Evolutionary conservation across 2,329 filamentous ascomycete genomes (phyloP).

Genomic region (Aspergillus japonicus): DNA sequence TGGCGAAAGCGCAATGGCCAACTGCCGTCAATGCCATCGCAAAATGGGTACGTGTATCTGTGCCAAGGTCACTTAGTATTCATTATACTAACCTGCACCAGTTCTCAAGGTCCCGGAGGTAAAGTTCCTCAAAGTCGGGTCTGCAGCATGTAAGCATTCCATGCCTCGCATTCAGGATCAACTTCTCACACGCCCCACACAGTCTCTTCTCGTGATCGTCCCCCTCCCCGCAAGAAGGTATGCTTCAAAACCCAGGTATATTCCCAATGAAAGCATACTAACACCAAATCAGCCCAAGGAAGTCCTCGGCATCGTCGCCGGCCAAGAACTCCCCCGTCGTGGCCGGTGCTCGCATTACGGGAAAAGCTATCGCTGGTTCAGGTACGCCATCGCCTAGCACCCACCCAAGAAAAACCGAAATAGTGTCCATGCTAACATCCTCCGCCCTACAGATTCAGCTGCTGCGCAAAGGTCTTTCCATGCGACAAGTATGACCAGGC

Average conservation of each 20-base stretch:
- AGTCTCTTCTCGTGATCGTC: conserved; percentile 32
- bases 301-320: conserved; percentile 54
- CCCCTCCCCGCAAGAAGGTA: conserved; percentile 41
- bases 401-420: background rate
- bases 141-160: conserved; percentile 46
- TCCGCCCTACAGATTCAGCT: conserved; percentile 49
- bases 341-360: conserved; percentile 56
- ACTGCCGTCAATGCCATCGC: conserved; percentile 75
- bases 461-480: conserved; percentile 57
- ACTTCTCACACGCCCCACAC: background rate
- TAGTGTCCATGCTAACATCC: background rate
- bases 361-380: conserved; percentile 58
- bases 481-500: conserved; percentile 51
- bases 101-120: conserved; percentile 74
- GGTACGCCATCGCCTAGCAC: conserved; percentile 32
- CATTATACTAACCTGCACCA: conserved; percentile 18
- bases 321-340: conserved; percentile 53
- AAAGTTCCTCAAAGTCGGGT: conserved; percentile 71
- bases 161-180: background rate
- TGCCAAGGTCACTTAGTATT: background rate
- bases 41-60: conserved; percentile 60
- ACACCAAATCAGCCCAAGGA: conserved; percentile 43
- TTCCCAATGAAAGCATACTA: background rate
- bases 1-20: conserved; percentile 69
- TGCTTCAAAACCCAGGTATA: conserved; percentile 7